phyloP scores from a whole-genome alignment of 2,329 filamentous ascomycete genomes.

The Graphilbum ipis-grandicollis region DNA sequence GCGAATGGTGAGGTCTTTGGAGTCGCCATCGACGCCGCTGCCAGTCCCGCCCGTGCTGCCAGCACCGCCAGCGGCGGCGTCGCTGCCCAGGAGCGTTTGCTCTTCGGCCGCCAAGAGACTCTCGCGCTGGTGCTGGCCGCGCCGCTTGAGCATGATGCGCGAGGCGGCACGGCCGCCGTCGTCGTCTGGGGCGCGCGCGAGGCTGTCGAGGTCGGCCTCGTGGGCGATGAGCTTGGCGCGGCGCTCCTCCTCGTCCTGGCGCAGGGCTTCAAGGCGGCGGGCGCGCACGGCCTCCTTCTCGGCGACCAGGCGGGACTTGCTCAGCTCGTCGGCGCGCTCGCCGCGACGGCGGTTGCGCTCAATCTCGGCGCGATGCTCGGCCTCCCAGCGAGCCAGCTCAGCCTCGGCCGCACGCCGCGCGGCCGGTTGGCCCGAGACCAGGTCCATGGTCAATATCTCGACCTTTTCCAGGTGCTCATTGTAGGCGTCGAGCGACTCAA shows the following conservation, averaged over 20 bases:
- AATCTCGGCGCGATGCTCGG: constrained; percentile 52
- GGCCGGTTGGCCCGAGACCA: constrained; percentile 52
- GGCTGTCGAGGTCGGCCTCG: constrained; percentile 51
- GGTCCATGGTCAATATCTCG: constrained; percentile 76
- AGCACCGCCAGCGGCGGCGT: constrained; percentile 2
- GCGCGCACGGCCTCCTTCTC: constrained; percentile 51
- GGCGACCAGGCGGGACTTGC: constrained; percentile 36
- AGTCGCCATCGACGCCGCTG: constrained; percentile 8
- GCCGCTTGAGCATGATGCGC: constrained; percentile 56
- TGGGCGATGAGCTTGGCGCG: constrained; percentile 43
- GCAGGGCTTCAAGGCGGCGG: constrained; percentile 42
- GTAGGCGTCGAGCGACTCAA: constrained; percentile 65
- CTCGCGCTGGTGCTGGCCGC: constrained; percentile 32
- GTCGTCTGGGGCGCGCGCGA: constrained; percentile 42
- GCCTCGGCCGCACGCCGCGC: constrained; percentile 25
- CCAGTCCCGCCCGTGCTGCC: constrained; percentile 3
- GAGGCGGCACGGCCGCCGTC: constrained; percentile 22
- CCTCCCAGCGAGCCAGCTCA: constrained; percentile 50
- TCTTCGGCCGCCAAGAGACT: constrained; percentile 17
- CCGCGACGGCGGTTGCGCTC: constrained; percentile 38
- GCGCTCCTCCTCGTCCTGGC: constrained; percentile 56
- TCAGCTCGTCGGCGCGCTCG: constrained; percentile 34
- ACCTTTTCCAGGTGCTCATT: constrained; percentile 93
- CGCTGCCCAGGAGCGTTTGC: constrained; percentile 19
- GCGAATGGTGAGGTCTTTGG: constrained; percentile 44